Evolutionary conservation across 805 yeast genomes (phyloP).

Genomic region (Pichia cabralensis): DNA sequence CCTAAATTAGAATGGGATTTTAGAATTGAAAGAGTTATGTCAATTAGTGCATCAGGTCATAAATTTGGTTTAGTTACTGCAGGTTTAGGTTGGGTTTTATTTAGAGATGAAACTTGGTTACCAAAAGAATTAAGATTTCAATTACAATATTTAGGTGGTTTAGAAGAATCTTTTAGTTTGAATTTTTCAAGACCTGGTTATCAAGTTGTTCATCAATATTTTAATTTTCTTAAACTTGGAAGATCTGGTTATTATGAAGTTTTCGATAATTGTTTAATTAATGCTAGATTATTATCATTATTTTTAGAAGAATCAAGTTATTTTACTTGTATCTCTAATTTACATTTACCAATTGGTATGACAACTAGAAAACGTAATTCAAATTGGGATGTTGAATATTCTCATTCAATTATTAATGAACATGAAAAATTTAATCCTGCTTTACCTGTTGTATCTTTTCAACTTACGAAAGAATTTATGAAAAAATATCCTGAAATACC

Average conservation of each 20-base stretch:
- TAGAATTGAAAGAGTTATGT: conserved; percentile 60
- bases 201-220: conserved; percentile 85
- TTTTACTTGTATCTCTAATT: conserved; percentile 66
- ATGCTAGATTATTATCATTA: conserved; percentile 59
- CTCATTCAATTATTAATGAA: conserved; percentile 7
- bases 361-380: conserved; percentile 21
- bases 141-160: conserved; percentile 77
- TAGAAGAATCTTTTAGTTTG: conserved; percentile 76
- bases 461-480: conserved; percentile 49
- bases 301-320: conserved; percentile 55
- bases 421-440: conserved; percentile 57
- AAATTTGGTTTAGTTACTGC: conserved; percentile 87
- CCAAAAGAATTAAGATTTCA: conserved; percentile 70
- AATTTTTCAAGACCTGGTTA: conserved; percentile 90
- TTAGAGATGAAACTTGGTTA: conserved; percentile 55
- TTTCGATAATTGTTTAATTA: conserved; percentile 53
- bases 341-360: conserved; percentile 51
- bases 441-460: conserved; percentile 84
- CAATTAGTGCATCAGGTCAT: conserved; percentile 88
- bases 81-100: conserved; percentile 88
- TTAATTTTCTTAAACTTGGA: conserved; percentile 65
- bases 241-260: conserved; percentile 55
- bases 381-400: conserved; percentile 4
- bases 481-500: conserved; percentile 69
- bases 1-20: conserved; percentile 84